Base-by-base conservation (phyloP, 129 eudicot species). In the Cynara cardunculus region DNA sequence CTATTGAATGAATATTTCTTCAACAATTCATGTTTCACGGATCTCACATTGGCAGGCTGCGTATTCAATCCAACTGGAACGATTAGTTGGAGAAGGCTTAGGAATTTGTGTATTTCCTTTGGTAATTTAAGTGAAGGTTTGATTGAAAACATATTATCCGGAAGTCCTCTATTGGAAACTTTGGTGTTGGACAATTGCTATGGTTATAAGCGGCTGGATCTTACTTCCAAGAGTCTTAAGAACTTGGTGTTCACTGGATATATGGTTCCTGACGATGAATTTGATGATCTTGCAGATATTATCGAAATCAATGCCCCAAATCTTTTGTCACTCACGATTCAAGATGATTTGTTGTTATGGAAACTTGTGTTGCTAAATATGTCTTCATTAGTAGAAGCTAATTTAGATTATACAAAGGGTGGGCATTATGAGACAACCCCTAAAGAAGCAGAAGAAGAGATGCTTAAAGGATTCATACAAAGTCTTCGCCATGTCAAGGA, bases 251-350 rank as follows among this genome's bases (percentile, higher is more conserved):
- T 66, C 16, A 41, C 30, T 31, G 76, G 80, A 2, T 81, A 67
- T 22, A 21, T 8, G 67, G 74, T 3, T n/a, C 74, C 74, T 26
- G 27, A 66, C 25, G 27, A 5, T 65, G 39, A 30, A n/a, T 21
- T 9, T 67, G 62, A 35, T 77, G 59, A 77, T 77, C 30, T 67
- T 67, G 66, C 21, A 1, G 74, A 46, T 67, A 12, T 75, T 32
- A 22, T 81, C 2, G 85, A 81, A 69, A 80, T 72, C 44, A 72
- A 80, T 80, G 84, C 84, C 26, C 84, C 84, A 12, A 21, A 67
- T 49, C 69, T 81, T 8, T 46, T 68, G 69, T 81, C 80, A 49
- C 76, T 81, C 16, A 74, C 35, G 7, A 81, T 81, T 25, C 21
- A 44, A 30, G 65, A 18, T 66, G 10, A 19, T 37, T 27, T 64